Evolutionary conservation across 176 grass and related monocot genomes (phyloP).

Genomic region (Aegilops bicornis): DNA sequence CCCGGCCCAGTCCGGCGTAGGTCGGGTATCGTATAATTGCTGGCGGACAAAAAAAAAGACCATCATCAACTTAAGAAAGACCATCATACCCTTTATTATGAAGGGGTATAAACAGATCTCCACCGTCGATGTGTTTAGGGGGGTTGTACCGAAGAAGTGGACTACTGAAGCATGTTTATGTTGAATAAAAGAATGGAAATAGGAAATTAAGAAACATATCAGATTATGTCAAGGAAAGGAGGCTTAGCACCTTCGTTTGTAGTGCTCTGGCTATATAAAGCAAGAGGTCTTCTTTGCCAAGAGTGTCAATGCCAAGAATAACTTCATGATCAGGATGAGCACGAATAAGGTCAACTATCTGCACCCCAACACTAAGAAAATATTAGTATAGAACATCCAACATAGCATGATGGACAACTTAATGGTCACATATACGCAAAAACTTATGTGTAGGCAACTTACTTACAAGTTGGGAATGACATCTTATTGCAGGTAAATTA

Average conservation of each 20-base stretch:
- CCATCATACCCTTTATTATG: no score
- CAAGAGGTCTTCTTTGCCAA: conserved; percentile 87
- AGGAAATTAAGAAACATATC: not conserved
- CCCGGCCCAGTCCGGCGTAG: no score
- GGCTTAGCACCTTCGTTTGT: conserved; percentile 49
- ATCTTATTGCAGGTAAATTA: conserved; percentile 1
- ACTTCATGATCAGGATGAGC: conserved; percentile 74
- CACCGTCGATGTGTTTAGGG: no score
- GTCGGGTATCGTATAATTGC: no score
- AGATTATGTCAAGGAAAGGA: conserved; percentile 6
- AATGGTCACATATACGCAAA: conserved; percentile 11
- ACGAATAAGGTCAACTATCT: conserved; percentile 63
- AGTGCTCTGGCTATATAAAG: conserved; percentile 73
- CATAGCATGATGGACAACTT: not conserved
- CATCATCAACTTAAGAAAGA: no score
- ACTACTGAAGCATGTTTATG: conserved; percentile 3
- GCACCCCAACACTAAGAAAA: conserved; percentile 23
- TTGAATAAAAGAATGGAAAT: not conserved
- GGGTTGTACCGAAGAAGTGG: no score
- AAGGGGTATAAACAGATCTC: no score
- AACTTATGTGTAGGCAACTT: not conserved
- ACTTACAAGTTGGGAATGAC: not conserved
- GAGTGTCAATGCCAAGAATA: conserved; percentile 67
- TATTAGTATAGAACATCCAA: not conserved
- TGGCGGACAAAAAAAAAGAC: no score